phyloP scores from a whole-genome alignment of 2,329 filamentous ascomycete species.

The Aspergillus hortae region DNA sequence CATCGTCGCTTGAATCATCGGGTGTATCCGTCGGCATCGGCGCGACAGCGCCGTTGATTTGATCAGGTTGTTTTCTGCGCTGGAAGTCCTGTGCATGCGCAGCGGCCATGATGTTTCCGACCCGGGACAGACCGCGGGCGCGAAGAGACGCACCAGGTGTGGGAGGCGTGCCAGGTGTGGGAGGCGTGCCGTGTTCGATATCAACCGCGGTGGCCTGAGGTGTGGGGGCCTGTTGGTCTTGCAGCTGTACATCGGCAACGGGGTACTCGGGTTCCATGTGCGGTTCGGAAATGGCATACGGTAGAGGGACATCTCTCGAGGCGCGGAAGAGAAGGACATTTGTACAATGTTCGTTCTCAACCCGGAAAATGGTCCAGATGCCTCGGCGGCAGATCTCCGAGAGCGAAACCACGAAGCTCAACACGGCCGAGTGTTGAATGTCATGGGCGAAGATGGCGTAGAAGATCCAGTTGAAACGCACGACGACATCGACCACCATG shows the following conservation, averaged over 20 bases:
- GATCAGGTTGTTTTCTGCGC: slow-evolving; percentile 61
- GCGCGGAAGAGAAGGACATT: slow-evolving; percentile 91
- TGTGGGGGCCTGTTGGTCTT: slow-evolving; percentile 21
- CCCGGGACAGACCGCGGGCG: slow-evolving; percentile 43
- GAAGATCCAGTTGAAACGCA: slow-evolving; percentile 92
- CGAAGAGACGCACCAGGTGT: slow-evolving; percentile 23
- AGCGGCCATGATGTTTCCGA: slow-evolving; percentile 69
- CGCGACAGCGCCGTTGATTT: slow-evolving; percentile 34
- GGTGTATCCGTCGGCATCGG: slow-evolving; percentile 30
- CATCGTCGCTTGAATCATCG: slow-evolving; percentile 38
- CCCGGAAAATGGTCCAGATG: slow-evolving; percentile 87
- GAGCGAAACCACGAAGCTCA: slow-evolving; percentile 75
- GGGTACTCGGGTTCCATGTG: slow-evolving; percentile 11
- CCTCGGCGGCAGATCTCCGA: slow-evolving; percentile 80
- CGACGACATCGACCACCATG: slow-evolving; percentile 76
- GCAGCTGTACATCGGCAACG: slow-evolving; percentile 22
- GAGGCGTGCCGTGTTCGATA: slow-evolving; percentile 26
- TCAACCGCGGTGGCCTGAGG: slow-evolving; percentile 21
- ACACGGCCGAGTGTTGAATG: slow-evolving; percentile 74
- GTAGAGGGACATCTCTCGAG: slow-evolving; percentile 79
- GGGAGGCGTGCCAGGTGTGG: slow-evolving; percentile 23
- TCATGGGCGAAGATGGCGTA: slow-evolving; percentile 81
- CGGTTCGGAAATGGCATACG: slow-evolving; percentile 58
- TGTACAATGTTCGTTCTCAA: slow-evolving; percentile 95
- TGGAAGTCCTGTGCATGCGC: slow-evolving; percentile 93